Percentiles rank a stretch among this genome's conserved stretches.
Evolutionary conservation across 345 rosid genomes (phyloP).

Genomic region (Citrus australasica): DNA sequence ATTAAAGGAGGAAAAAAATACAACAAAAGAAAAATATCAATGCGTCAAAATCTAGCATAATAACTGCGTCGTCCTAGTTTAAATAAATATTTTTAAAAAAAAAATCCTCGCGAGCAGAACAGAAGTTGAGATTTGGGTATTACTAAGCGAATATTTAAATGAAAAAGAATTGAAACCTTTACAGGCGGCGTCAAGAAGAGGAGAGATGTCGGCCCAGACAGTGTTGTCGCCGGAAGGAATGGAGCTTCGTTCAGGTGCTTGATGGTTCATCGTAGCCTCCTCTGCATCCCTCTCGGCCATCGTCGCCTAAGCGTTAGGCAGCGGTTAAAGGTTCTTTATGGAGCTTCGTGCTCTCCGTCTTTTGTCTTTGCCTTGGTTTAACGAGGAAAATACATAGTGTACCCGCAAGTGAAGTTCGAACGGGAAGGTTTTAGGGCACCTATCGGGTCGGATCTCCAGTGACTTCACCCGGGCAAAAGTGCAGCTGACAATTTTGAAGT

Average conservation of each 20-base stretch:
- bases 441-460: not conserved
- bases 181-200: conserved; percentile 69
- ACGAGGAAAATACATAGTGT: not conserved
- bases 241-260: conserved; percentile 28
- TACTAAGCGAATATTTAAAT: not conserved
- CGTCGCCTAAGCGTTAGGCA: not conserved
- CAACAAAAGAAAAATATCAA: not conserved
- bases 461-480: too few species aligned
- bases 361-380: not conserved
- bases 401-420: not conserved
- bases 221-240: conserved; percentile 61
- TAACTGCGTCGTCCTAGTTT: not conserved
- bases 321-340: not conserved
- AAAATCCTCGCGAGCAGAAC: not conserved
- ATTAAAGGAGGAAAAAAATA: too few species aligned
- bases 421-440: not conserved
- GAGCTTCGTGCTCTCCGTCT: not conserved
- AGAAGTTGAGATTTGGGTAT: not conserved
- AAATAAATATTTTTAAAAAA: not conserved
- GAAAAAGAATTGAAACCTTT: conserved; percentile 32
- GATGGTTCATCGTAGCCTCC: conserved; percentile 26
- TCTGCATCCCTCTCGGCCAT: conserved; percentile 19
- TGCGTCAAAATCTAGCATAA: not conserved
- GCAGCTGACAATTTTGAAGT: too few species aligned
- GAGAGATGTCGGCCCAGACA: conserved; percentile 78